These are phyloP conservation scores for Sporothrix pallida DNA, from an alignment of 2,329 filamentous ascomycete genomes.

Conservation along the genomic window DNA sequence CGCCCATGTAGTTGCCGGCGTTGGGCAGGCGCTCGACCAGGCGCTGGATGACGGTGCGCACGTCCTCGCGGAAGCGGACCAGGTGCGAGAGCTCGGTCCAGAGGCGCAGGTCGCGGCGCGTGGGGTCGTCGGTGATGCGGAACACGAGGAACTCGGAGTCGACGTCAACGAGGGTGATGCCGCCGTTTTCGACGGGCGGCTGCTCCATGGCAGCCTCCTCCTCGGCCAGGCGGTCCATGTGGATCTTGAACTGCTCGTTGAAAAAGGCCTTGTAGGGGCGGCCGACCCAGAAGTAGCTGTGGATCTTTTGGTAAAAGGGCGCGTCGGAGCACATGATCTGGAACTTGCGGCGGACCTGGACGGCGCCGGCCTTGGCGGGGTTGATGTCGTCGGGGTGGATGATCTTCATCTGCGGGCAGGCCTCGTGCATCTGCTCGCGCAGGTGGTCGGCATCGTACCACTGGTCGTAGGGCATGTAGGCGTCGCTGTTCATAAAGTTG, in stretches of 20 bases:
- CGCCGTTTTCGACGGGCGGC: slow-evolving; percentile 32
- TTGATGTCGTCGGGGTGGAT: slow-evolving; percentile 40
- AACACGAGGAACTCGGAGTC: slow-evolving; percentile 45
- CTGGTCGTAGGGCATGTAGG: slow-evolving; percentile 44
- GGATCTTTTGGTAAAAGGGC: slow-evolving; percentile 40
- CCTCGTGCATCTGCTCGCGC: slow-evolving; percentile 38
- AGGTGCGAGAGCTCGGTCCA: slow-evolving; percentile 47
- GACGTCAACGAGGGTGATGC: slow-evolving; percentile 44
- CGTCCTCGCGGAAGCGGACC: slow-evolving; percentile 43
- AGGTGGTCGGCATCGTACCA: slow-evolving; percentile 47
- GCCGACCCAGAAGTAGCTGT: slow-evolving; percentile 45
- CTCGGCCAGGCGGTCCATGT: slow-evolving; percentile 29
- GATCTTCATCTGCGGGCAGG: slow-evolving; percentile 46
- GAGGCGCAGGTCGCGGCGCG: slow-evolving; percentile 43
- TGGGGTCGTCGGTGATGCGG: slow-evolving; percentile 48
- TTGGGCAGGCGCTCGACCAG: slow-evolving; percentile 40
- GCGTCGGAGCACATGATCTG: slow-evolving; percentile 40
- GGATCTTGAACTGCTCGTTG: slow-evolving; percentile 30
- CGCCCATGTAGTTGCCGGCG: slow-evolving; percentile 43
- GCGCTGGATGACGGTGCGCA: slow-evolving; percentile 40
- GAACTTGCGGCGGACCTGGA: slow-evolving; percentile 40
- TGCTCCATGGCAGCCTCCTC: slow-evolving; percentile 26
- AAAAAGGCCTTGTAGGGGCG: slow-evolving; percentile 43
- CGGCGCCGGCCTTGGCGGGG: slow-evolving; percentile 27
- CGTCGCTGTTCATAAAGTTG: slow-evolving; percentile 44